phyloP scores from a whole-genome alignment of 208 protist species.

The Trypanosoma melophagium region DNA sequence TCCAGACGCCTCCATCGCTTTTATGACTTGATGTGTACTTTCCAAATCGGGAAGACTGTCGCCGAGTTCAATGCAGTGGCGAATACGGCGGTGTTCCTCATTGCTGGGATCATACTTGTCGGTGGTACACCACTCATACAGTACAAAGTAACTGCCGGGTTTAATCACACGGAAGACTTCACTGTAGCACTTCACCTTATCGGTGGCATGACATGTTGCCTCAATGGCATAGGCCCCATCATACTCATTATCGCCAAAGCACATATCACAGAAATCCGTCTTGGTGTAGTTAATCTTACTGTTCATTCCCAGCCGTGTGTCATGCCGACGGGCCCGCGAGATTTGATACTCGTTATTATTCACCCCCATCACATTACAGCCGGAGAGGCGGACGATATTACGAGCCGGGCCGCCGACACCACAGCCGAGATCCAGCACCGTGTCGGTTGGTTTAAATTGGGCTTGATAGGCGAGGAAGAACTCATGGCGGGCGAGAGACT shows the following conservation, averaged over 20 bases:
- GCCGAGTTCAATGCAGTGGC: conserved; percentile 94
- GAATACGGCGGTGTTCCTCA: conserved; percentile 85
- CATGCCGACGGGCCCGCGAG: conserved; percentile 74
- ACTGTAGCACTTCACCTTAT: conserved; percentile 90
- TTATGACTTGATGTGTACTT: conserved; percentile 61
- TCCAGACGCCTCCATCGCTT: conserved; percentile 89
- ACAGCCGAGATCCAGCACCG: conserved; percentile 93
- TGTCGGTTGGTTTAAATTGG: conserved; percentile 81
- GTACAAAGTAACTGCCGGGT: conserved; percentile 90
- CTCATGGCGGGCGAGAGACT: conserved; percentile 94
- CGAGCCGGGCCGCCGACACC: conserved; percentile 95
- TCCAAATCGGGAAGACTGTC: conserved; percentile 93
- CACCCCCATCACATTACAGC: conserved; percentile 93
- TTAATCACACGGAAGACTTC: conserved; percentile 96
- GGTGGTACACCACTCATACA: conserved; percentile 96
- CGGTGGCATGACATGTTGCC: conserved; percentile 96
- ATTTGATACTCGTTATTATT: conserved; percentile 98
- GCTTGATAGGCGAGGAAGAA: conserved; percentile 91
- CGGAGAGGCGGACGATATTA: conserved; percentile 94
- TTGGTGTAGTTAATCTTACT: conserved; percentile 86
- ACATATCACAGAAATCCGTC: conserved; percentile 94
- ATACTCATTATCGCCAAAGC: conserved; percentile 85
- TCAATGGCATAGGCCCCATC: conserved; percentile 96
- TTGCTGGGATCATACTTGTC: conserved; percentile 92
- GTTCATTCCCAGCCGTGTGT: conserved; percentile 61